Conservation (phyloP, 352 stramenopile genomes). For the Globisporangium orthogonon region DNA sequence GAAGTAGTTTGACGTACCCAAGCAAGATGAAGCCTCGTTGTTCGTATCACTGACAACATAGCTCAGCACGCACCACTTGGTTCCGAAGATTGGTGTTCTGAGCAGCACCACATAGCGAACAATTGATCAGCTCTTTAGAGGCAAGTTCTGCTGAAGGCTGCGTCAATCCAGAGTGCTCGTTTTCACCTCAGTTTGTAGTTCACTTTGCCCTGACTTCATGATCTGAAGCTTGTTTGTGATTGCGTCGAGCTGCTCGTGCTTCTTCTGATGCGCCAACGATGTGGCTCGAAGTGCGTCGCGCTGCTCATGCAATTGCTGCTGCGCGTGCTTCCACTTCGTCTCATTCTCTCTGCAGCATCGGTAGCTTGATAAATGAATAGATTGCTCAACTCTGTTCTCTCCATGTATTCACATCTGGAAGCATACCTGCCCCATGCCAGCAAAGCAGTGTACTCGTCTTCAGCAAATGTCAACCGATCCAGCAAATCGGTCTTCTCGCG, state of each 20-base stretch:
- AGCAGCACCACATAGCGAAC: not conserved
- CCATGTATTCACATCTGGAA: not conserved
- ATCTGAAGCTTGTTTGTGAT: conserved; percentile 17
- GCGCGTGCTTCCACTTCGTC: conserved; percentile 23
- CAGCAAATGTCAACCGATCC: conserved; percentile 18
- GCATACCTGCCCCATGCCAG: conserved; percentile 22
- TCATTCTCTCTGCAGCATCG: conserved; percentile 30
- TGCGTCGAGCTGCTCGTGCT: conserved; percentile 18
- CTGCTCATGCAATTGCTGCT: conserved; percentile 26
- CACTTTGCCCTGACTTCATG: conserved; percentile 9
- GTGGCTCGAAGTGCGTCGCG: conserved; percentile 28
- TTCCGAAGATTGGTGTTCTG: conserved; percentile 23
- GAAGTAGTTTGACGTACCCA: too few species aligned
- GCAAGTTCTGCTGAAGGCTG: not conserved
- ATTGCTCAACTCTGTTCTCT: not conserved
- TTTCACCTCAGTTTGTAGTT: conserved; percentile 22
- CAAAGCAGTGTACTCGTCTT: conserved; percentile 31
- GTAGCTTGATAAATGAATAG: conserved; percentile 8
- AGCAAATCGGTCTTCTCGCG: conserved; percentile 17
- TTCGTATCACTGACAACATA: not conserved
- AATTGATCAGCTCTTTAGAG: not conserved
- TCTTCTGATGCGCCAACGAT: conserved; percentile 14
- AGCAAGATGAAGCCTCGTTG: too few species aligned
- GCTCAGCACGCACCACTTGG: conserved; percentile 14
- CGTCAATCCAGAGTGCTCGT: not conserved